Evolutionary conservation across 108 stramenopile species (phyloP).

Genomic region (Mediolabrus comicus): DNA sequence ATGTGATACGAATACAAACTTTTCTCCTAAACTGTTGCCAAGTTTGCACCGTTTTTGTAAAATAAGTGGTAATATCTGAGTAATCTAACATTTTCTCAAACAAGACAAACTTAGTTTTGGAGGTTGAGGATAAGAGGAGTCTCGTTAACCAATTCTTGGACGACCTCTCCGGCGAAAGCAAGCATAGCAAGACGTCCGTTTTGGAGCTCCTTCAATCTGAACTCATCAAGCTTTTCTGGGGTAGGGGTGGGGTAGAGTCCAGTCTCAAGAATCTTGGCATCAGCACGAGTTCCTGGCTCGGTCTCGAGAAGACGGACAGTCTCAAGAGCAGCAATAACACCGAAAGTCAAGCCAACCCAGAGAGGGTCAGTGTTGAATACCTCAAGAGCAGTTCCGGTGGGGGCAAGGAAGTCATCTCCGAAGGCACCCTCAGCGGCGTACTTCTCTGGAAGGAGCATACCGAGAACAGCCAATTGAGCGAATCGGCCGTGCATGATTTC

Average conservation of each 20-base stretch:
- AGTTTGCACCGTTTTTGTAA: not conserved
- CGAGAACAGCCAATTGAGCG: slow-evolving; percentile 48
- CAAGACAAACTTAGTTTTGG: slow-evolving; percentile 11
- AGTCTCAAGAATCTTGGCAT: slow-evolving; percentile 38
- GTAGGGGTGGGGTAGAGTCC: slow-evolving; percentile 54
- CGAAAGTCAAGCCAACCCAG: slow-evolving; percentile 53
- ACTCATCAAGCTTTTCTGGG: slow-evolving; percentile 64
- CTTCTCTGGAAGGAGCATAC: slow-evolving; percentile 42
- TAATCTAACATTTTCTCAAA: not conserved
- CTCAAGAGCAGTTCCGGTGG: slow-evolving; percentile 43
- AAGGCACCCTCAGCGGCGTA: slow-evolving; percentile 49
- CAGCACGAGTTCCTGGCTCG: slow-evolving; percentile 27
- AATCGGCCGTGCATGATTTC: slow-evolving; percentile 64
- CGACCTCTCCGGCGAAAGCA: slow-evolving; percentile 76
- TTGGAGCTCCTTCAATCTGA: slow-evolving; percentile 75
- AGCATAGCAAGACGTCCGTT: slow-evolving; percentile 85
- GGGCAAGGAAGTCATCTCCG: slow-evolving; percentile 56
- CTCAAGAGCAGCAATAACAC: slow-evolving; percentile 49
- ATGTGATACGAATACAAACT: not conserved
- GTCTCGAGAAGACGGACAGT: slow-evolving; percentile 40
- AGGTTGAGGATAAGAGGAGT: slow-evolving; percentile 43
- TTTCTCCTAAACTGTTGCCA: not conserved
- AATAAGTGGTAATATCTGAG: not conserved
- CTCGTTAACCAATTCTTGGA: slow-evolving; percentile 53
- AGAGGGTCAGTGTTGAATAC: slow-evolving; percentile 42